Evolutionary conservation across 331 rosid genomes (phyloP).

Genomic region (Prunus yedoensis): DNA sequence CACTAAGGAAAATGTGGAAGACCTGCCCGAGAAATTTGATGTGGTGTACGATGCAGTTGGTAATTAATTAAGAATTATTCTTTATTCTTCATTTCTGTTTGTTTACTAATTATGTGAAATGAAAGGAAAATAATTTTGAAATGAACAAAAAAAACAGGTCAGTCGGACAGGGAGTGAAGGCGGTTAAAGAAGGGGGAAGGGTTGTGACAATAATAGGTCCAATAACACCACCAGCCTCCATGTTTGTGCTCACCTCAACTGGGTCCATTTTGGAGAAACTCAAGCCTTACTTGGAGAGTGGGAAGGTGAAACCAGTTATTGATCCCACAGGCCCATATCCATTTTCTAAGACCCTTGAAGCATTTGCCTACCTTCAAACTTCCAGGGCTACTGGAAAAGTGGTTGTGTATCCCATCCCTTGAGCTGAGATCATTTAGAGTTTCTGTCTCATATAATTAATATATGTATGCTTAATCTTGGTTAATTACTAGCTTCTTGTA

Average conservation of each 20-base stretch:
- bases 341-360: too few species aligned
- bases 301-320: slow-evolving; percentile 65
- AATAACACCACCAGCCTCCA: slow-evolving; percentile 35
- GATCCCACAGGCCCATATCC: slow-evolving; percentile 73
- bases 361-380: too few species aligned
- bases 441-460: too few species aligned
- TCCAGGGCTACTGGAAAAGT: too few species aligned
- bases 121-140: too few species aligned
- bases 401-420: too few species aligned
- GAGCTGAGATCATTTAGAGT: too few species aligned
- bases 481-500: too few species aligned
- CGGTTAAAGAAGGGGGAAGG: slow-evolving; percentile 54
- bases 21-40: slow-evolving; percentile 64
- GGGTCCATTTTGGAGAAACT: slow-evolving; percentile 57
- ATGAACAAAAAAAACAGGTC: slow-evolving; percentile 22
- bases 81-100: not conserved
- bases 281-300: slow-evolving; percentile 59
- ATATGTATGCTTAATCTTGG: too few species aligned
- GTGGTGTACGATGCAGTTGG: slow-evolving; percentile 70
- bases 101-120: slow-evolving; percentile 26
- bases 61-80: not conserved
- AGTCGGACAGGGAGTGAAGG: slow-evolving; percentile 44
- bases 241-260: slow-evolving; percentile 36
- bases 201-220: slow-evolving; percentile 34
- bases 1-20: slow-evolving; percentile 59